These are phyloP conservation scores for carrot (Daucus carota) DNA, from an alignment of 129 eudicot genomes.

Conservation along the genomic window DH1_v3.0 NC_030388.2:30610001-30610500, in stretches of 20 bases:
- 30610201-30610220: constrained; percentile 39
- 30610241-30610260: constrained; percentile 65
- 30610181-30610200: constrained; percentile 66
- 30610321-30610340: background rate
- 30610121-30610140: constrained; percentile 58
- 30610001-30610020: background rate
- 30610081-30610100: constrained; percentile 42
- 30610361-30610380: background rate
- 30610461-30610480: constrained; percentile 45
- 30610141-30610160: constrained; percentile 65
- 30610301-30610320: constrained; percentile 11
- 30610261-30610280: constrained; percentile 49
- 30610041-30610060: constrained; percentile 55
- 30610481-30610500: constrained; percentile 45
- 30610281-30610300: constrained; percentile 34
- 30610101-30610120: constrained; percentile 58
- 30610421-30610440: constrained; percentile 26
- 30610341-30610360: too few species aligned
- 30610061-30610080: constrained; percentile 31
- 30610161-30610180: constrained; percentile 48
- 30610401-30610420: background rate
- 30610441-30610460: constrained; percentile 42
- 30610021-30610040: constrained; percentile 60
- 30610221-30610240: constrained; percentile 32
- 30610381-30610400: background rate